phyloP scores from a whole-genome alignment of 768 basidiomycete species.

The Termitomyces sp. region DNA sequence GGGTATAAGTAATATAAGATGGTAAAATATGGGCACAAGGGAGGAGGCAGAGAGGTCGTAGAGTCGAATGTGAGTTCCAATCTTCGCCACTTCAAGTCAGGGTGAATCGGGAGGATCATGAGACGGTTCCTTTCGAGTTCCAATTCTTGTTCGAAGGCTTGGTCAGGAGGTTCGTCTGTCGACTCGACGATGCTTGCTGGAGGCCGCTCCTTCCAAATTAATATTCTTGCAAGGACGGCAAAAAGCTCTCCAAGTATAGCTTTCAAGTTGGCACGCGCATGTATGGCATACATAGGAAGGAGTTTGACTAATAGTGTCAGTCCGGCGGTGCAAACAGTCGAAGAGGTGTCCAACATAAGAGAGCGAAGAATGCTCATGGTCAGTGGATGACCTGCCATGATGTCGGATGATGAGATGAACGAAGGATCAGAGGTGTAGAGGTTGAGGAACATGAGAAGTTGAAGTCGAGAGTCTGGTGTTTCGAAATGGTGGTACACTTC shows the following conservation, averaged over 20 bases:
- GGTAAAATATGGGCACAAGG: slow-evolving; percentile 67
- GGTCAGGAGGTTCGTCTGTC: slow-evolving; percentile 27
- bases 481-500: slow-evolving; percentile 64
- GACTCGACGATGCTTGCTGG: slow-evolving; percentile 26
- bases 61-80: slow-evolving; percentile 59
- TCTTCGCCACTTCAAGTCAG: slow-evolving; percentile 64
- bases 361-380: slow-evolving; percentile 64
- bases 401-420: slow-evolving; percentile 45
- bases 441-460: slow-evolving; percentile 66
- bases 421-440: slow-evolving; percentile 51
- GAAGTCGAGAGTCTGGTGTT: slow-evolving; percentile 59
- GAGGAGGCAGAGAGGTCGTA: slow-evolving; percentile 51
- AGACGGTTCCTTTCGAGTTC: slow-evolving; percentile 32
- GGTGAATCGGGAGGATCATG: slow-evolving; percentile 36
- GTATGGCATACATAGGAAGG: slow-evolving; percentile 70
- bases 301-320: slow-evolving; percentile 65
- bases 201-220: slow-evolving; percentile 70
- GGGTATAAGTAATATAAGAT: slow-evolving; percentile 89
- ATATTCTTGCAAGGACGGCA: slow-evolving; percentile 61
- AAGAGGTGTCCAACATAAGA: slow-evolving; percentile 71
- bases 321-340: slow-evolving; percentile 62
- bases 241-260: slow-evolving; percentile 61
- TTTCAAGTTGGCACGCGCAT: slow-evolving; percentile 54
- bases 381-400: slow-evolving; percentile 59
- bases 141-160: slow-evolving; percentile 36